Conservation (phyloP, 176 grass and related monocot genomes). For the Phoenix roebelenii region DNA sequence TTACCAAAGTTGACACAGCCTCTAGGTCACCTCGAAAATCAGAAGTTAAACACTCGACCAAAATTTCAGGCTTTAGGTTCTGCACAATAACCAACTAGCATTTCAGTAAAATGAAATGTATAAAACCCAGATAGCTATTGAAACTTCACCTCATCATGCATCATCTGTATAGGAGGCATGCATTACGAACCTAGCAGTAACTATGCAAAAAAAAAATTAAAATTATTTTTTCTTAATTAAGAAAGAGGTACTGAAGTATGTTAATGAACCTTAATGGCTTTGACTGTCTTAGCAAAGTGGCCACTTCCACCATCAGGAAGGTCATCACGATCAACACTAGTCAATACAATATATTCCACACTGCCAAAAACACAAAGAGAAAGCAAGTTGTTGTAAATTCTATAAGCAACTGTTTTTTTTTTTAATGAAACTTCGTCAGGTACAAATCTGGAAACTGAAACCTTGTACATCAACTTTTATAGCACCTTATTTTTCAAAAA, state of each 20-base stretch:
- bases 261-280: conserved; percentile 53
- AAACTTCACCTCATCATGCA: too few species aligned
- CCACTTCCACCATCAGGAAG: conserved; percentile 74
- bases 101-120: too few species aligned
- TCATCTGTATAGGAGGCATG: too few species aligned
- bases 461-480: too few species aligned
- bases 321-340: conserved; percentile 91
- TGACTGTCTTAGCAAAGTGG: conserved; percentile 82
- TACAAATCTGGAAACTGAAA: too few species aligned
- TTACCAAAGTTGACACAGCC: conserved; percentile 45
- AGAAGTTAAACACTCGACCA: conserved; percentile 79
- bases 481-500: too few species aligned
- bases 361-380: conserved; percentile 29
- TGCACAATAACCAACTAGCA: conserved; percentile 24
- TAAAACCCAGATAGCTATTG: too few species aligned
- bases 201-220: too few species aligned
- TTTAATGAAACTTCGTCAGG: too few species aligned
- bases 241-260: neutral
- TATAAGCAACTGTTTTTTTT: too few species aligned
- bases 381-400: too few species aligned
- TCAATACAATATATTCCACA: conserved; percentile 78
- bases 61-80: conserved; percentile 71
- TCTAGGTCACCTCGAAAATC: conserved; percentile 85
- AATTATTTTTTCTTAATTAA: neutral
- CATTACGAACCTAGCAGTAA: too few species aligned